Evolutionary conservation across 2,329 filamentous ascomycete genomes (phyloP).

Genomic region (Colletotrichum nymphaeae): DNA sequence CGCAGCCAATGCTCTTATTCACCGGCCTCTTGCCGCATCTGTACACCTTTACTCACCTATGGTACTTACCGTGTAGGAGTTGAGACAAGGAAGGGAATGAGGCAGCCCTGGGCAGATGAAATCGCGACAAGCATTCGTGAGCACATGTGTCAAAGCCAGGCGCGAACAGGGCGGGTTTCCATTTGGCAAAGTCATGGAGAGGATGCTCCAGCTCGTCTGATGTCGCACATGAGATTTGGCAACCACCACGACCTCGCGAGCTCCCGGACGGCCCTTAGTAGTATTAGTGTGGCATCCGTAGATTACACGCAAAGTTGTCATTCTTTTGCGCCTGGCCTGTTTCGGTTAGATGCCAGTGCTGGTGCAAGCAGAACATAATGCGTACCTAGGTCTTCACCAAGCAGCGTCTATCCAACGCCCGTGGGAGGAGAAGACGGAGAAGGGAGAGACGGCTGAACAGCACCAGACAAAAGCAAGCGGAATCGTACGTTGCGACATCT

Average conservation of each 20-base stretch:
- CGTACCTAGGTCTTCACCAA: too few relatives aligned
- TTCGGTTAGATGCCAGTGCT: not conserved
- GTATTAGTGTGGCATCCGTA: not conserved
- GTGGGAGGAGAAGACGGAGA: not conserved
- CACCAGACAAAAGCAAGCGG: slow-evolving; percentile 9
- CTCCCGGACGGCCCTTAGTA: not conserved
- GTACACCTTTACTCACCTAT: not conserved
- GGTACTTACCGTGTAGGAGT: too few relatives aligned
- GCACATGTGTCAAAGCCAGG: not conserved
- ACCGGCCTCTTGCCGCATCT: not conserved
- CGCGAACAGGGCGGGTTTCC: not conserved
- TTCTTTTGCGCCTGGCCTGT: not conserved
- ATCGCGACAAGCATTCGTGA: not conserved
- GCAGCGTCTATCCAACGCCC: too few relatives aligned
- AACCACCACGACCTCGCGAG: not conserved
- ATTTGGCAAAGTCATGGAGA: not conserved
- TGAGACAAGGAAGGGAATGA: not conserved
- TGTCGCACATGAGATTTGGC: not conserved
- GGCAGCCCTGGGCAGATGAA: not conserved
- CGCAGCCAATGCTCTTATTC: not conserved
- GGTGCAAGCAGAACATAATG: not conserved
- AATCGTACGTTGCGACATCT: slow-evolving; percentile 2
- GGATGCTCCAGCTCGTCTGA: slow-evolving; percentile 13
- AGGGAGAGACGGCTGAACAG: not conserved
- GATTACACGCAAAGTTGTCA: not conserved